Evolutionary conservation across 805 yeast species (phyloP), one percentile per base, ranked within the genome.

Genomic region (Kodamaea kakaduensis): DNA sequence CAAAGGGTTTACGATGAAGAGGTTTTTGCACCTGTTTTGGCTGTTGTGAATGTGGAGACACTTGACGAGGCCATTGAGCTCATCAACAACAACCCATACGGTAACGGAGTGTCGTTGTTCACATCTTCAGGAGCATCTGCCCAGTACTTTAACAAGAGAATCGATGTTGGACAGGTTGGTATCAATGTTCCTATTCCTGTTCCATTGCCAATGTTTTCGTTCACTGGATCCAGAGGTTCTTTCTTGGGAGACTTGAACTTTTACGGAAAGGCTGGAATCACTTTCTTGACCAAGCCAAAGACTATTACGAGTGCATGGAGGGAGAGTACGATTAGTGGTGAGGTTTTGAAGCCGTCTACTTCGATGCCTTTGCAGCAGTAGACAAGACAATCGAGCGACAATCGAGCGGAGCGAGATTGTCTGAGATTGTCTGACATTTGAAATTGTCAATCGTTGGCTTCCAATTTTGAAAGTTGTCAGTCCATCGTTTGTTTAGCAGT

Each of bases 111-210:
- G 17, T 72, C 87, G 3, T 58, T 81, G 41, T 82, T 81, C 69
- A 81, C 89, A 10, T 67, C 72, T 21, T 75, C 82, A 1, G 89
- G 89, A 9, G 64, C 82, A 15, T 65, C 74, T n/a, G 83, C 84
- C 3, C 81, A 79, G 58, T 75, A 76, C 54, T 81, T 82, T 67
- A 79, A 73, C 55, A 76, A 71, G 59, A 70, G 76, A 45, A 75
- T 81, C 43, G 83, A 79, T 40, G 77, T 81, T 37, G 89, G 89
- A 20, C 88, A 81, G 59, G 84, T 81, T 33, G 89, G 89, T 37
- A 69, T 81, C 47, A 81, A 81, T 50, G 86, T 81, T 23, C 88
- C 89, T 10, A 82, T 81, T 42, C 89, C 89, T 4, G 89, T 81
- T 13, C 89, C 89, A 32, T 64, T 82, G 56, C 88, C 89, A 41